Evolutionary conservation across 2,329 filamentous ascomycete species (phyloP), one percentile per base, ranked within the genome.

Genomic region (Sarocladiaceae sp.): DNA sequence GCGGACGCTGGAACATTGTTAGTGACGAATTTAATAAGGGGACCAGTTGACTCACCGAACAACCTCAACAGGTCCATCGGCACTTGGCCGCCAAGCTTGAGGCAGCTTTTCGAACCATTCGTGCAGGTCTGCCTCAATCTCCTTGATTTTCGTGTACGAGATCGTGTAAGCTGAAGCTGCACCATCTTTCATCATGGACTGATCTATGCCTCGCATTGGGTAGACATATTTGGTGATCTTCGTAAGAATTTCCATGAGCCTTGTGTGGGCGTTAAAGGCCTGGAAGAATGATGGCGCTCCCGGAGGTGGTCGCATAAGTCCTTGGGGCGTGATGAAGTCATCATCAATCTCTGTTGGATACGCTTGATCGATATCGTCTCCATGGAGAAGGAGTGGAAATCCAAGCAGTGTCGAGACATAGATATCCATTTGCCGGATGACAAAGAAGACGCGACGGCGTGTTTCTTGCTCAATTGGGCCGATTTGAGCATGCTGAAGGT

Each of bases 81-180:
- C 80, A 55, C 89, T 90, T 1, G 91, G 91, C 55, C 87, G 86
- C 69, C 96, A 83, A 51, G 84, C 82, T 58, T 84, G 76, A 0
- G 92, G 93, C 23, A 99, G 68, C 51, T 75, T 71, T 55, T 84
- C 79, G 46, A 82, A 78, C 84, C 84, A 88, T 36, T 74, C 68
- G 44, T 82, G 78, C 47, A 89, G 70, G 51, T 86, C 81, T 5
- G 71, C 66, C 63, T 88, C 86, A 47, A 87, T 82, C 58, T 82
- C 79, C 57, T 83, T 80, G 55, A 88, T 83, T 47, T 78, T 76
- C 1, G 77, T 69, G 59, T 84, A 84, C 61, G 80, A 84, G 55
- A 88, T 82, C 58, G 79, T 72, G 60, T 86, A 86, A 18, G 79
- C 78, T 4, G 74, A 68, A 29, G 70, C 66, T 29, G 64, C 70